Evolutionary conservation across 768 basidiomycete species (phyloP).

Genomic region (Rhodotorula toruloides): DNA sequence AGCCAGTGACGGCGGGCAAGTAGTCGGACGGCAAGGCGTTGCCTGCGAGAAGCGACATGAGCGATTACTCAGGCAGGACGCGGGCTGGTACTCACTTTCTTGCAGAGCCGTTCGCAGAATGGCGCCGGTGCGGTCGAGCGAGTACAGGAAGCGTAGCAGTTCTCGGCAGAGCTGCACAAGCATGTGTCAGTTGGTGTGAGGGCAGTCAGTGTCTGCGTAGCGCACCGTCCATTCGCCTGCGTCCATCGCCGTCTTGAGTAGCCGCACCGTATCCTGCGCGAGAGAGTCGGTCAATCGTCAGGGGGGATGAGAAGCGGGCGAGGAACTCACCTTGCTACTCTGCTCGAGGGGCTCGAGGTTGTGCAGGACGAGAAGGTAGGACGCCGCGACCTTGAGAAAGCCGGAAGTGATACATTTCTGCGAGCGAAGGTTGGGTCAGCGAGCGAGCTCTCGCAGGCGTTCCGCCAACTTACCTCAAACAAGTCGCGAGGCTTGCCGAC

Average conservation of each 20-base stretch:
- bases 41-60: too few relatives aligned
- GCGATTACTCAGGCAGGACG: too few relatives aligned
- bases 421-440: background rate
- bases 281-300: background rate
- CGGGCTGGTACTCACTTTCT: constrained; percentile 33
- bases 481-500: constrained; percentile 85
- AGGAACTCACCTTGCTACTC: constrained; percentile 55
- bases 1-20: too few relatives aligned
- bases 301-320: background rate
- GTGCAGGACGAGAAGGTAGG: constrained; percentile 87
- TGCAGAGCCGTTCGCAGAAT: constrained; percentile 38
- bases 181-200: background rate
- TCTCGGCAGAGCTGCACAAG: constrained; percentile 68
- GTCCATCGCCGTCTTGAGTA: constrained; percentile 69
- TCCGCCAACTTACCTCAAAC: constrained; percentile 65
- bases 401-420: constrained; percentile 70
- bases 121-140: constrained; percentile 76
- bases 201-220: background rate
- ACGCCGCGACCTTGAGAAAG: constrained; percentile 78
- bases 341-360: constrained; percentile 85
- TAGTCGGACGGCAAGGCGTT: too few relatives aligned
- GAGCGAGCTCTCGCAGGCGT: background rate
- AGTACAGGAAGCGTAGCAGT: constrained; percentile 82
- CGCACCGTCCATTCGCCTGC: constrained; percentile 66
- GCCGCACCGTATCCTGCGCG: constrained; percentile 62